These are phyloP conservation scores for Scutellaria baicalensis DNA, from an alignment of 257 asterid species.

Conservation along the genomic window DNA sequence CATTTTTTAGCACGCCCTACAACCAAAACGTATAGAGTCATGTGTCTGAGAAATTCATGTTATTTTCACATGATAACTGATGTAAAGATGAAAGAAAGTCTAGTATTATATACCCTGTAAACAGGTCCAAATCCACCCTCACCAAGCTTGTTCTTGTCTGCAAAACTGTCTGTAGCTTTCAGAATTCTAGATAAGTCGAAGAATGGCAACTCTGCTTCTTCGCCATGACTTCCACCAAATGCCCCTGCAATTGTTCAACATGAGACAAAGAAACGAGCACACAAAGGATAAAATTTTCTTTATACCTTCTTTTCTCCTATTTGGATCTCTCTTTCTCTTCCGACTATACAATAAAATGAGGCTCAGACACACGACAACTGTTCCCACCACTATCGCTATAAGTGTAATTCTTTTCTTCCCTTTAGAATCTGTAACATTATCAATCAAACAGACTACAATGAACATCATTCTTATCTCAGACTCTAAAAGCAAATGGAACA, in stretches of 20 bases:
- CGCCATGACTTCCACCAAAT: background rate
- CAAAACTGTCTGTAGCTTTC: background rate
- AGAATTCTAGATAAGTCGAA: background rate
- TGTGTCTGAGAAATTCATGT: background rate
- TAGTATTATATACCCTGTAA: background rate
- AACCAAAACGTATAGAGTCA: background rate
- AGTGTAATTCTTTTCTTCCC: background rate
- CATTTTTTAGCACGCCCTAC: background rate
- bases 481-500: background rate
- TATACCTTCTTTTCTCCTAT: background rate
- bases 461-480: background rate
- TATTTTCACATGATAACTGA: background rate
- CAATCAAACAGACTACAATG: background rate
- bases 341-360: background rate
- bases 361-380: background rate
- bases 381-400: background rate
- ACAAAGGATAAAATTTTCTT: no score
- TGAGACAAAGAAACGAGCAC: background rate
- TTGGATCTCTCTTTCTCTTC: background rate
- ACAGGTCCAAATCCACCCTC: slow-evolving; percentile 6
- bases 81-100: background rate
- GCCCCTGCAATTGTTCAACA: background rate
- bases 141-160: background rate
- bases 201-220: background rate
- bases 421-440: background rate